These are phyloP conservation scores for Penicillium malachiteum DNA, from an alignment of 495 filamentous ascomycete genomes.

Conservation along the genomic window DNA sequence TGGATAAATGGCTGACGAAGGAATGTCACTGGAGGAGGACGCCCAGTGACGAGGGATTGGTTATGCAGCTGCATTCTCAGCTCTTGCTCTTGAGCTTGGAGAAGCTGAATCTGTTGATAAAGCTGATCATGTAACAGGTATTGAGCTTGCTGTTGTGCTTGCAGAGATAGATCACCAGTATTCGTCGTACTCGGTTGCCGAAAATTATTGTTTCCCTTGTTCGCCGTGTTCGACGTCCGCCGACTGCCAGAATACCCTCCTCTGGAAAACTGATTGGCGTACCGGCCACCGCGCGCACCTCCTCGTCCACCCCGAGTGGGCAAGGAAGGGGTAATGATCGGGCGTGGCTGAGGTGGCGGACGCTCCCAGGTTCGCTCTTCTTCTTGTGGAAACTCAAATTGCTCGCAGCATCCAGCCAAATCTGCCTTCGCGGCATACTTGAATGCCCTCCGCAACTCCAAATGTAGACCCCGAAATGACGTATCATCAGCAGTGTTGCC, in stretches of 20 bases:
- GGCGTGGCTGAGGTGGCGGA: conserved; percentile 60
- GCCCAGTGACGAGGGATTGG: conserved; percentile 53
- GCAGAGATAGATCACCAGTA: conserved; percentile 42
- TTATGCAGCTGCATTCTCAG: conserved; percentile 60
- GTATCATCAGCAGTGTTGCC: conserved; percentile 96
- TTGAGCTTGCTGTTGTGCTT: conserved; percentile 50
- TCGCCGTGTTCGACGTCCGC: conserved; percentile 54
- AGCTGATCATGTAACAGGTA: conserved; percentile 58
- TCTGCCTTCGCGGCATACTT: conserved; percentile 71
- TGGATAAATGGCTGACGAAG: conserved; percentile 49
- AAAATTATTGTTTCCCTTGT: conserved; percentile 33
- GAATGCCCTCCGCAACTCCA: conserved; percentile 87
- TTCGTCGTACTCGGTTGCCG: conserved; percentile 33
- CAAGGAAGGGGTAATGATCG: conserved; percentile 54
- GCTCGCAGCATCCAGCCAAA: conserved; percentile 75
- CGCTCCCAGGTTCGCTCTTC: conserved; percentile 77
- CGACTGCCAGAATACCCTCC: conserved; percentile 46
- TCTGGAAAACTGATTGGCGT: conserved; percentile 44
- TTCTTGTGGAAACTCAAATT: conserved; percentile 81
- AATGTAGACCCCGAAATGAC: conserved; percentile 84
- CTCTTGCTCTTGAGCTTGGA: conserved; percentile 66
- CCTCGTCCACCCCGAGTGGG: conserved; percentile 51
- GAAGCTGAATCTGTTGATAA: conserved; percentile 60
- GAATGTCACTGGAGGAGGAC: conserved; percentile 44
- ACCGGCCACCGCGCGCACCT: conserved; percentile 53